phyloP scores from a whole-genome alignment of 805 yeast genomes.

The Wickerhamomyces ciferrii region DNA sequence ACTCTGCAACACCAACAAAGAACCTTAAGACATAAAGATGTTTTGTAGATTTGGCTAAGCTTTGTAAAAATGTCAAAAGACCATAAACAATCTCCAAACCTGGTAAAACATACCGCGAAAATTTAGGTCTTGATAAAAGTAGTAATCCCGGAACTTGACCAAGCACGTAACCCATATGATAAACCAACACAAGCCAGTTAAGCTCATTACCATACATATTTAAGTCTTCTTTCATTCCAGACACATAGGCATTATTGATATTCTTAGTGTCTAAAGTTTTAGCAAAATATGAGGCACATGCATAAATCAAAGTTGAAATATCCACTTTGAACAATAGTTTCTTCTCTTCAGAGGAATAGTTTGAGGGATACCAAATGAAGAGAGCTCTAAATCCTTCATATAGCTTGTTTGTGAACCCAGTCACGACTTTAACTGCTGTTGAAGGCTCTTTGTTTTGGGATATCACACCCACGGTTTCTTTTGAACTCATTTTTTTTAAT shows the following conservation, averaged over 20 bases:
- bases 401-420: no score
- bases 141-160: slow-evolving; percentile 4
- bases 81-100: slow-evolving; percentile 40
- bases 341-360: slow-evolving; percentile 1
- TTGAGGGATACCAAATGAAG: slow-evolving; percentile 6
- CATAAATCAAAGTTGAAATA: slow-evolving; percentile 6
- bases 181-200: slow-evolving; percentile 13
- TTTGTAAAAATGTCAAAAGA: slow-evolving; percentile 5
- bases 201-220: slow-evolving; percentile 56
- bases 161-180: slow-evolving; percentile 4
- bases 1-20: slow-evolving; percentile 38
- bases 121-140: slow-evolving; percentile 38
- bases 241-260: slow-evolving; percentile 52
- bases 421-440: no score
- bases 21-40: slow-evolving; percentile 51
- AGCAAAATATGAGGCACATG: slow-evolving; percentile 21
- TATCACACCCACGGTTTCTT: no score
- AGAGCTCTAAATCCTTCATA: not conserved
- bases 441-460: no score
- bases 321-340: slow-evolving; percentile 5
- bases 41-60: not conserved
- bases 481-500: no score
- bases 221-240: slow-evolving; percentile 52
- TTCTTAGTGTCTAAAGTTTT: slow-evolving; percentile 57
- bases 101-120: slow-evolving; percentile 26